A percentile compares a stretch with the other conserved stretches of the same genome.
These are phyloP conservation scores for Phyllosticta citriasiana DNA, from an alignment of 2,329 filamentous ascomycete genomes.

Conservation along the genomic window DNA sequence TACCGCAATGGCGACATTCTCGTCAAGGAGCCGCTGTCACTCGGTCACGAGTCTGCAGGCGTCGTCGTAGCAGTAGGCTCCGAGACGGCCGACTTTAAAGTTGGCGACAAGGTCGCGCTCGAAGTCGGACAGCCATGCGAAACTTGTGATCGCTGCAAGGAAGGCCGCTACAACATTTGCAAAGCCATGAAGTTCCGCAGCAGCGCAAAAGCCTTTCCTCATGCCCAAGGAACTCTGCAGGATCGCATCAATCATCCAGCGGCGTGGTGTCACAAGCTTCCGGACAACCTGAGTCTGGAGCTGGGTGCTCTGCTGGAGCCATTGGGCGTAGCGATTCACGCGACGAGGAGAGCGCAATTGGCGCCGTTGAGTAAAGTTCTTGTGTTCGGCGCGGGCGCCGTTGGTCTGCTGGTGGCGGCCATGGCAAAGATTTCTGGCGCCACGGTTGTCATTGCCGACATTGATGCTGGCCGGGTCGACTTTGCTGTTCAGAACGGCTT, in stretches of 20 bases:
- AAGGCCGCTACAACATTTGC: slow-evolving; percentile 54
- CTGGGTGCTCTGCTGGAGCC: slow-evolving; percentile 52
- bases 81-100: slow-evolving; percentile 54
- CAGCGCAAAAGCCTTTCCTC: slow-evolving; percentile 50
- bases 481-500: slow-evolving; percentile 45
- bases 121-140: slow-evolving; percentile 86
- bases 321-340: slow-evolving; percentile 51
- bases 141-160: slow-evolving; percentile 43
- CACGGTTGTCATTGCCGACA: slow-evolving; percentile 50
- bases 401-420: slow-evolving; percentile 49
- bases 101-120: slow-evolving; percentile 79
- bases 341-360: slow-evolving; percentile 43
- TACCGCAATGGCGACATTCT: slow-evolving; percentile 81
- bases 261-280: slow-evolving; percentile 49
- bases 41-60: slow-evolving; percentile 70
- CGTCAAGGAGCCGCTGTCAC: slow-evolving; percentile 69
- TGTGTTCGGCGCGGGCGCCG: slow-evolving; percentile 52
- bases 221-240: slow-evolving; percentile 55
- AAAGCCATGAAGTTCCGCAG: slow-evolving; percentile 47
- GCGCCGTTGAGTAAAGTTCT: slow-evolving; percentile 40
- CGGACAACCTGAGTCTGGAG: slow-evolving; percentile 42
- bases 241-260: slow-evolving; percentile 52
- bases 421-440: slow-evolving; percentile 46
- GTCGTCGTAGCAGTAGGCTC: slow-evolving; percentile 63
- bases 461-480: slow-evolving; percentile 45